A percentile compares a stretch with the other conserved stretches of the same genome.
Conservation (phyloP, 257 asterid genomes). For the Knoxia roxburghii region DNA sequence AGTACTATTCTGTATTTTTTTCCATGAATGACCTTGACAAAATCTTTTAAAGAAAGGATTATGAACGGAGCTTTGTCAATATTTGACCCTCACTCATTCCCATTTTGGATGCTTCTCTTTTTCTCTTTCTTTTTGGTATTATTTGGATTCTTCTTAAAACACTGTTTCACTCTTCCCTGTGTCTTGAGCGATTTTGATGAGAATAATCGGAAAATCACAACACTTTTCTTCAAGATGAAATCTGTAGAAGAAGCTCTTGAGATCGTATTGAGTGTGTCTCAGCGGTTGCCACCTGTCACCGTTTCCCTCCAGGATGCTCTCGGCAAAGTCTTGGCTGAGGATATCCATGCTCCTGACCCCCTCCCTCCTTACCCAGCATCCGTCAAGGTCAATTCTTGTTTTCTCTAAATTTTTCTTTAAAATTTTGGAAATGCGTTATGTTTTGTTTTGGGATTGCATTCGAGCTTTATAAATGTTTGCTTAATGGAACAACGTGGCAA, state of each 20-base stretch:
- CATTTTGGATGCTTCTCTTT: no score
- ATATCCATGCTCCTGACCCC: constrained; percentile 77
- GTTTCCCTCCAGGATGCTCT: constrained; percentile 54
- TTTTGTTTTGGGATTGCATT: not conserved
- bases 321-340: constrained; percentile 78
- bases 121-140: not conserved
- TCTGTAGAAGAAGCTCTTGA: constrained; percentile 64
- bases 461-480: not conserved
- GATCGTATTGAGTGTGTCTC: constrained; percentile 51
- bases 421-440: not conserved
- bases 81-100: no score
- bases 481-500: not conserved
- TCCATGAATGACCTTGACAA: no score
- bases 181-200: not conserved
- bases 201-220: not conserved
- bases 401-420: not conserved
- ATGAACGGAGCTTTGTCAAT: no score
- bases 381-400: constrained; percentile 45
- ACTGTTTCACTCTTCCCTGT: not conserved
- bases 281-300: constrained; percentile 55
- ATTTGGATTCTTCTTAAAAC: no score
- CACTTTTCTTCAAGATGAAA: constrained; percentile 28
- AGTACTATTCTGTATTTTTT: no score
- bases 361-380: constrained; percentile 98
- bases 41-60: no score